Conservation (phyloP, 352 stramenopile genomes). For the Globisporangium ultimum region DNA sequence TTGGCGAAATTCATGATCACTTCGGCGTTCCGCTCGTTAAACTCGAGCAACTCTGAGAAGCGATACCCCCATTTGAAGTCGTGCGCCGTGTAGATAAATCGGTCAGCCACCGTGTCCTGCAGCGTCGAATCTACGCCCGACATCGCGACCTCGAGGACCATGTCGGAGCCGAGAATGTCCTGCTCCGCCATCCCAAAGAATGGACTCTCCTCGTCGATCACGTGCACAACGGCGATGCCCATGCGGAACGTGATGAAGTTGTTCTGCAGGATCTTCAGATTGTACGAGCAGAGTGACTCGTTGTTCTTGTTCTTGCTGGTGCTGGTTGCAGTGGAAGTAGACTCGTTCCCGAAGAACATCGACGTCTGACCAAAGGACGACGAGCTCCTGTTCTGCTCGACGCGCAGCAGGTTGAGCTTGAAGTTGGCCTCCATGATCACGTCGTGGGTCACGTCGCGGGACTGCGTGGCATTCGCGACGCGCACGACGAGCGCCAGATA, state of each 20-base stretch:
- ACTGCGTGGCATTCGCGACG: constrained; percentile 78
- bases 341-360: background rate
- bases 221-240: constrained; percentile 72
- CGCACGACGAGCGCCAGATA: constrained; percentile 74
- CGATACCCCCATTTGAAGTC: constrained; percentile 69
- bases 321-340: constrained; percentile 1
- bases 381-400: constrained; percentile 38
- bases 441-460: constrained; percentile 73
- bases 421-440: constrained; percentile 84
- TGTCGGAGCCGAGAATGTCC: constrained; percentile 60
- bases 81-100: constrained; percentile 68
- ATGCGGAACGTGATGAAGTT: constrained; percentile 88
- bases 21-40: constrained; percentile 57
- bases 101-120: constrained; percentile 77
- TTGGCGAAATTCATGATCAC: constrained; percentile 82
- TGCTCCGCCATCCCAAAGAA: constrained; percentile 57
- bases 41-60: constrained; percentile 72
- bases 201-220: constrained; percentile 70
- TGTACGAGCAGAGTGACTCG: constrained; percentile 69
- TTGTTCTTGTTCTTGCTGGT: constrained; percentile 3
- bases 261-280: constrained; percentile 74
- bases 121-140: constrained; percentile 80
- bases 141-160: constrained; percentile 76
- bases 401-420: constrained; percentile 73
- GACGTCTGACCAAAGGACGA: background rate